phyloP scores from a whole-genome alignment of 768 basidiomycete genomes.

The Sarcodon aspratus region DNA sequence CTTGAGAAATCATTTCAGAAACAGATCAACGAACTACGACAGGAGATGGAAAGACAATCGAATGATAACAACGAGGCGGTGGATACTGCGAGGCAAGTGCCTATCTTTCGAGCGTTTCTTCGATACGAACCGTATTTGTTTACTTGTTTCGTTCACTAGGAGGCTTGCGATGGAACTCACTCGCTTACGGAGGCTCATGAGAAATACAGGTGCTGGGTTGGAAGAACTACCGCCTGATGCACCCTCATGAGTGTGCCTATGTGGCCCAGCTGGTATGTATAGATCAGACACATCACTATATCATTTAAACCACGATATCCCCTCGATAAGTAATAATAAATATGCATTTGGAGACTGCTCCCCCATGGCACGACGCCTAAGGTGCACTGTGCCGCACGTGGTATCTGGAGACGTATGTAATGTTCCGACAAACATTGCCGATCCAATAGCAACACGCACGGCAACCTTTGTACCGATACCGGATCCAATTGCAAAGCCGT shows the following conservation, averaged over 20 bases:
- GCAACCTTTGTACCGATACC: too few species aligned
- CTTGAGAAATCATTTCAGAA: conserved; percentile 51
- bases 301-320: background rate
- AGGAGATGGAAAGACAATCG: conserved; percentile 39
- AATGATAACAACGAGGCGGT: conserved; percentile 45
- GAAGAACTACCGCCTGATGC: conserved; percentile 4
- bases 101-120: background rate
- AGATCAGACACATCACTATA: conserved; percentile 5
- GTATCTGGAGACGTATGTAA: conserved; percentile 3
- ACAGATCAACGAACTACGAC: conserved; percentile 43
- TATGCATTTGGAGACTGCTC: background rate
- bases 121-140: background rate
- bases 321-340: background rate
- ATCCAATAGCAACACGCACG: conserved; percentile 1
- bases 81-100: conserved; percentile 44
- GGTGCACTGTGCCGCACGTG: conserved; percentile 6
- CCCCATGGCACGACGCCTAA: conserved; percentile 2
- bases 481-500: too few species aligned
- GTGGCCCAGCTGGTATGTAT: too few species aligned
- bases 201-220: conserved; percentile 26
- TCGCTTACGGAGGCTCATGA: conserved; percentile 66
- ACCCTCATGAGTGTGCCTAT: background rate
- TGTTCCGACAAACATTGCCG: too few species aligned
- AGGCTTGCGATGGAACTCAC: conserved; percentile 51
- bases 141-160: conserved; percentile 21